These are phyloP conservation scores for Cantharellus anzutake DNA, from an alignment of 768 basidiomycete species.

Conservation along the genomic window DNA sequence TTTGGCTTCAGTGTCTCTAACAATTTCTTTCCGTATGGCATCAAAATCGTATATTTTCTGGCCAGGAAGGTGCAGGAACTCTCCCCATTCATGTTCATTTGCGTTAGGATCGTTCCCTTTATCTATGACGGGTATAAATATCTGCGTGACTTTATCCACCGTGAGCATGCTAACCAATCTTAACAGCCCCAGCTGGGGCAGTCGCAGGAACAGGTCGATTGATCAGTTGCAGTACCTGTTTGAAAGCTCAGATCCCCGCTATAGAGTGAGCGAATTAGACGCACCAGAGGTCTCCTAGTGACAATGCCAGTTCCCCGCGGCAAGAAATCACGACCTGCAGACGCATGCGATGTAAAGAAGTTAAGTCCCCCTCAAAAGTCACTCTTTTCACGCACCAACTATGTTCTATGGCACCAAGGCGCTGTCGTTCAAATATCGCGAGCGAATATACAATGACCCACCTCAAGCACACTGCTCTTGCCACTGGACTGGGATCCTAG, in stretches of 20 bases:
- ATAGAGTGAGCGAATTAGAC: constrained; percentile 12
- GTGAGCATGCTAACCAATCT: not conserved
- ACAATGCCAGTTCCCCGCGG: constrained; percentile 99
- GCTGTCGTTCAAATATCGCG: not conserved
- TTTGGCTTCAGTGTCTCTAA: constrained; percentile 94
- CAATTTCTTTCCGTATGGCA: constrained; percentile 91
- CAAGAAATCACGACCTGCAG: constrained; percentile 94
- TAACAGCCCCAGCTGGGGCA: not conserved
- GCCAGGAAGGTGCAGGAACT: constrained; percentile 89
- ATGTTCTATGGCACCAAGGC: no score
- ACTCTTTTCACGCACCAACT: no score
- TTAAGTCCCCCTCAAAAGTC: not conserved
- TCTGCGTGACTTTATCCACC: constrained; percentile 17
- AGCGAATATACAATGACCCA: constrained; percentile 17
- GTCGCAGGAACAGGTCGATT: constrained; percentile 37
- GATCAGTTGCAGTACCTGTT: constrained; percentile 82
- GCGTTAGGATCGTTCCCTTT: constrained; percentile 18
- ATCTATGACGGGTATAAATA: not conserved
- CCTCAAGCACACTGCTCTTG: constrained; percentile 86
- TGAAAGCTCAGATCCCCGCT: constrained; percentile 3
- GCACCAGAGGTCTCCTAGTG: constrained; percentile 84
- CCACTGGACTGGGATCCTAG: constrained; percentile 84
- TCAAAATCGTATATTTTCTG: constrained; percentile 97
- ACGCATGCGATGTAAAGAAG: constrained; percentile 38
- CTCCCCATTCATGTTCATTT: constrained; percentile 95